These are phyloP conservation scores for Aspergillus baeticus DNA, from an alignment of 495 filamentous ascomycete species.

Conservation along the genomic window DNA sequence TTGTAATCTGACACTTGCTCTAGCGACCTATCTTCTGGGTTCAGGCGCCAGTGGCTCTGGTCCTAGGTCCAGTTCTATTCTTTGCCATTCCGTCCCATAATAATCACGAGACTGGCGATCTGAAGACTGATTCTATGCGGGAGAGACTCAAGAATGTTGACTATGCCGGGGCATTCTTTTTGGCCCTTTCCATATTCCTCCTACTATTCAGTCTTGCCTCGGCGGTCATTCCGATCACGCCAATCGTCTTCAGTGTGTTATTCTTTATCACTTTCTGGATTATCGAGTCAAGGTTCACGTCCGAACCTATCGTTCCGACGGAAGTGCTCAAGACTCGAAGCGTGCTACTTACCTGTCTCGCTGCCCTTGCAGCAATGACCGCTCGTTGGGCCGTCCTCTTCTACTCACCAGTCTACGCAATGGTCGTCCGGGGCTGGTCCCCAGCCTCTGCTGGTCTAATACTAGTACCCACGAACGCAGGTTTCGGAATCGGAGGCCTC, in stretches of 20 bases:
- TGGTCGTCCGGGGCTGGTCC: conserved; percentile 64
- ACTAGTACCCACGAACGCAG: conserved; percentile 71
- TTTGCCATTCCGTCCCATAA: conserved; percentile 54
- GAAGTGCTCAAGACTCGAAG: conserved; percentile 59
- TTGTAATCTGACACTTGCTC: neutral
- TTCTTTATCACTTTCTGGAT: conserved; percentile 57
- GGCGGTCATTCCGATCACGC: conserved; percentile 51
- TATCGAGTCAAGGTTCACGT: conserved; percentile 54
- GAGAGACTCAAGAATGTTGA: conserved; percentile 62
- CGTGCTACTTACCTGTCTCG: conserved; percentile 64
- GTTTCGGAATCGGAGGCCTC: conserved; percentile 69
- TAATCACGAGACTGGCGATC: conserved; percentile 21
- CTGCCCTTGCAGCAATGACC: conserved; percentile 71
- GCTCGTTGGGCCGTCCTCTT: conserved; percentile 75
- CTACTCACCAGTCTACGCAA: conserved; percentile 71
- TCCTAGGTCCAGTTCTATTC: conserved; percentile 57
- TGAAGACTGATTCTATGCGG: conserved; percentile 23
- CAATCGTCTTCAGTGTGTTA: conserved; percentile 54
- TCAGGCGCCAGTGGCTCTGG: conserved; percentile 57
- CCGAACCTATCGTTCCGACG: conserved; percentile 70
- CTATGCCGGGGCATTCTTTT: conserved; percentile 62
- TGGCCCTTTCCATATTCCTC: conserved; percentile 56
- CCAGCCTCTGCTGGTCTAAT: conserved; percentile 68
- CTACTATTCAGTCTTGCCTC: conserved; percentile 67
- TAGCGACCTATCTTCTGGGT: conserved; percentile 67